Percentiles rank a stretch among this genome's conserved stretches.
Evolutionary conservation across 2,329 filamentous ascomycete genomes (phyloP).

Genomic region (Paraphaeosphaeria sporulosa): DNA sequence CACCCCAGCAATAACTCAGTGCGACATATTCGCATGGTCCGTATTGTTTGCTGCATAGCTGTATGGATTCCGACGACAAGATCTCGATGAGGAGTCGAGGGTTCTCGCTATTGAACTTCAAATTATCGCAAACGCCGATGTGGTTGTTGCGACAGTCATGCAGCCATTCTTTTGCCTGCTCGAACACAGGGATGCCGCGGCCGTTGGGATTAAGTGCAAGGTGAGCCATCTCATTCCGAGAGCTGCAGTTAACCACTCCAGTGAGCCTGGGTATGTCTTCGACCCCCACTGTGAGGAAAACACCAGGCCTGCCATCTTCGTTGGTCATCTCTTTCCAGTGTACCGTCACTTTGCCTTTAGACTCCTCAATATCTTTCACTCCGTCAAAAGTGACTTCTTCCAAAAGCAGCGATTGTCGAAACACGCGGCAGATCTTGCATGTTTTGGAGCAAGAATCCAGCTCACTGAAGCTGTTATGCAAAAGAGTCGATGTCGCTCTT

Average conservation of each 20-base stretch:
- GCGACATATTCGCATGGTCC: conserved; percentile 12
- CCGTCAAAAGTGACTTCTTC: conserved; percentile 18
- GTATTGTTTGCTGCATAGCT: conserved; percentile 5
- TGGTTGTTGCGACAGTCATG: conserved; percentile 10
- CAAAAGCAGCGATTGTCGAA: conserved; percentile 15
- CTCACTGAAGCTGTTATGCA: conserved; percentile 18
- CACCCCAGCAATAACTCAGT: conserved; percentile 18
- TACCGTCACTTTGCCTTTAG: conserved; percentile 7
- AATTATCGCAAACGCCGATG: conserved; percentile 16
- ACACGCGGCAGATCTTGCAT: conserved; percentile 15
- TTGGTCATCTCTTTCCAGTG: conserved; percentile 7
- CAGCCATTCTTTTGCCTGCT: conserved; percentile 16
- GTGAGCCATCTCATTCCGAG: conserved; percentile 11
- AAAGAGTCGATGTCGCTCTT: background rate
- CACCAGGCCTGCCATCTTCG: background rate
- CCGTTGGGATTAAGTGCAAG: conserved; percentile 12
- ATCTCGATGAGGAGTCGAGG: conserved; percentile 14
- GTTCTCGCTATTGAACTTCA: conserved; percentile 14
- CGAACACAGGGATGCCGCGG: conserved; percentile 6
- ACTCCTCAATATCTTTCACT: conserved; percentile 3
- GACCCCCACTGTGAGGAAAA: conserved; percentile 7
- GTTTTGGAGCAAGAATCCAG: conserved; percentile 14
- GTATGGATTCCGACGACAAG: conserved; percentile 7
- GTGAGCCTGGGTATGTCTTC: background rate
- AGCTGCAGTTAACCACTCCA: conserved; percentile 17